Conservation (phyloP, 2,329 filamentous ascomycete species). For the Trichoderma sp. region DNA sequence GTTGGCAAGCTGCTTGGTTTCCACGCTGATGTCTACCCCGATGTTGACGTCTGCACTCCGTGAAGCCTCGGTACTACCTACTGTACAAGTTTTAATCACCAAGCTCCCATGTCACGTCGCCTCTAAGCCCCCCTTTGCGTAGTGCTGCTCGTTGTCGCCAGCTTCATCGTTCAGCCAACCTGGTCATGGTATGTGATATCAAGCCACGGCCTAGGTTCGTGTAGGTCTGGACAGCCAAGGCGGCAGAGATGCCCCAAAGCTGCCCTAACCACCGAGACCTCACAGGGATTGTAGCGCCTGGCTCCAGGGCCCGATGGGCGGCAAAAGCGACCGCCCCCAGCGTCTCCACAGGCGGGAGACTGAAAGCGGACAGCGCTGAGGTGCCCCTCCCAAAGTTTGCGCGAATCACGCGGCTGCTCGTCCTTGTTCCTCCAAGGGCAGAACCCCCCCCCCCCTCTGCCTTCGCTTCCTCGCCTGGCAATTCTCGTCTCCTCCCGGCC, state of each 20-base stretch:
- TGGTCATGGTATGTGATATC: not conserved
- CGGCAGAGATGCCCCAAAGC: constrained; percentile 21
- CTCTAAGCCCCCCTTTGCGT: no score
- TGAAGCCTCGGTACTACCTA: no score
- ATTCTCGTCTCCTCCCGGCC: constrained; percentile 9
- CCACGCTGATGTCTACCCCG: no score
- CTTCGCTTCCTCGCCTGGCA: constrained; percentile 25
- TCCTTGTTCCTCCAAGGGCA: constrained; percentile 28
- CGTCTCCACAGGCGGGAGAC: constrained; percentile 23
- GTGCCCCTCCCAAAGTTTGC: constrained; percentile 28
- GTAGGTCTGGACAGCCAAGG: constrained; percentile 7
- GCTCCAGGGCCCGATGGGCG: constrained; percentile 14
- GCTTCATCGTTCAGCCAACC: not conserved
- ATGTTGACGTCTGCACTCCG: no score
- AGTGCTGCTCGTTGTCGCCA: not conserved
- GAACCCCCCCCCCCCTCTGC: constrained; percentile 17
- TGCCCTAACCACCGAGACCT: constrained; percentile 16
- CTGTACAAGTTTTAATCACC: no score
- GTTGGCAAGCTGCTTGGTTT: no score
- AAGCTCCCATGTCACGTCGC: no score
- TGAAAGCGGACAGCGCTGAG: constrained; percentile 24
- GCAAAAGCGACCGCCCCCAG: constrained; percentile 14
- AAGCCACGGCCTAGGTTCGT: not conserved
- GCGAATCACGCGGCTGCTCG: constrained; percentile 29
- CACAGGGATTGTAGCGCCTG: constrained; percentile 15